These are phyloP conservation scores for Plasmopara muralis DNA, from an alignment of 352 stramenopile species.

Conservation along the genomic window DNA sequence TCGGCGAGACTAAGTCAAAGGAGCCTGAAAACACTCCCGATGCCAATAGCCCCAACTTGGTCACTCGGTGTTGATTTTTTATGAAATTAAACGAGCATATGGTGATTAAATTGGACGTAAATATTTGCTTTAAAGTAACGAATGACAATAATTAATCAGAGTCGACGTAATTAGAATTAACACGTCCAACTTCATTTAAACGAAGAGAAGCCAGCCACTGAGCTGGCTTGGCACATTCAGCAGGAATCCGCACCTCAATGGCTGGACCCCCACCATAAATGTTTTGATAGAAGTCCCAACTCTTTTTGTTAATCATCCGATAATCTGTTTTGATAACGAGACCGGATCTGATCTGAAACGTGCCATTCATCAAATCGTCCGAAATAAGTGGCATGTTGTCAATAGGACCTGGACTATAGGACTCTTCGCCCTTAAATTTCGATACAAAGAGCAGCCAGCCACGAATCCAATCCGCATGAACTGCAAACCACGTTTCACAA, in stretches of 20 bases:
- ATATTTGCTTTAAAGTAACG: no score
- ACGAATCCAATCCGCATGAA: conserved; percentile 58
- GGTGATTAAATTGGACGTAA: no score
- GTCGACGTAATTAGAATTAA: conserved; percentile 63
- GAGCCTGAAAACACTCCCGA: conserved; percentile 12
- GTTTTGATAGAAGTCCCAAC: conserved; percentile 68
- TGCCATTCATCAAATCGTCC: conserved; percentile 55
- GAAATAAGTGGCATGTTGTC: conserved; percentile 75
- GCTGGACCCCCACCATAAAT: conserved; percentile 64
- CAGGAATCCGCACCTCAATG: conserved; percentile 60
- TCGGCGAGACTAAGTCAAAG: conserved; percentile 7
- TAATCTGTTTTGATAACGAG: conserved; percentile 69
- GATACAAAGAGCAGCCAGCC: conserved; percentile 69
- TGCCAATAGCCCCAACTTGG: conserved; percentile 9
- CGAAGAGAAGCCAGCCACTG: conserved; percentile 47
- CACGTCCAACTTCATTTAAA: conserved; percentile 44
- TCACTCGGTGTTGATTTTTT: background rate
- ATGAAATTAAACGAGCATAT: no score
- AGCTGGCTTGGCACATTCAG: conserved; percentile 40
- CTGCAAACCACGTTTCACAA: conserved; percentile 64
- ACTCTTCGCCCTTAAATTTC: conserved; percentile 57
- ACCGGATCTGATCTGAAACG: conserved; percentile 52
- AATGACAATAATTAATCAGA: conserved; percentile 15
- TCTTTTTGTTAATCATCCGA: conserved; percentile 74
- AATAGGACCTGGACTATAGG: conserved; percentile 48